Conservation (phyloP, 73 alveolate genomes). For the Tetrahymena thermophila region DNA sequence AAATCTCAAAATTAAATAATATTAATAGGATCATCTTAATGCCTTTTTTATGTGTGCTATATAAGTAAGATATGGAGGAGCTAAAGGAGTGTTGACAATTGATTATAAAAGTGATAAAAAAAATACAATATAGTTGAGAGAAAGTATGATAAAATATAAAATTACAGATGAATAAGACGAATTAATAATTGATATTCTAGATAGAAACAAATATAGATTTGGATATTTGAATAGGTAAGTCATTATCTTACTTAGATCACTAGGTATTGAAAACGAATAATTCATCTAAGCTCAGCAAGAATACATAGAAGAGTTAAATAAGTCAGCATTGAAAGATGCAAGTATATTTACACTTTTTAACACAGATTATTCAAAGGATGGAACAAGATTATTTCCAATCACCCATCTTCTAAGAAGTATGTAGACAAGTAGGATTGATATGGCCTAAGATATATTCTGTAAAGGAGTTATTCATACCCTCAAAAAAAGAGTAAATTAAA, state of each 20-base stretch:
- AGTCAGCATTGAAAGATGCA: conserved; percentile 48
- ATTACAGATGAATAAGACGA: conserved; percentile 25
- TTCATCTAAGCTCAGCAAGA: conserved; percentile 48
- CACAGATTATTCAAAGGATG: conserved; percentile 8
- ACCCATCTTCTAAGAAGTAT: background rate
- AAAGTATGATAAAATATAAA: conserved; percentile 67
- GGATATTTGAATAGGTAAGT: conserved; percentile 81
- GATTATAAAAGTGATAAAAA: conserved; percentile 57
- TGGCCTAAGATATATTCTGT: background rate
- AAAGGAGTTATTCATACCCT: conserved; percentile 6
- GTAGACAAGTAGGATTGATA: background rate
- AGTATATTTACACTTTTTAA: conserved; percentile 7
- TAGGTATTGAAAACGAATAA: conserved; percentile 47
- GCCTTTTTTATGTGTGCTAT: conserved; percentile 59
- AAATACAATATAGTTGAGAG: conserved; percentile 60
- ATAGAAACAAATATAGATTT: conserved; percentile 59
- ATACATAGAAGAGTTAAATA: conserved; percentile 38
- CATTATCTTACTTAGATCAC: conserved; percentile 54
- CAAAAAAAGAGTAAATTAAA: conserved; percentile 10
- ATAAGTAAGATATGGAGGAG: conserved; percentile 72
- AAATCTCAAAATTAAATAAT: background rate
- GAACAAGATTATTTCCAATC: background rate
- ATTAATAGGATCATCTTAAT: conserved; percentile 1
- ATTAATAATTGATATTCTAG: conserved; percentile 57
- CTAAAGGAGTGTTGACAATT: conserved; percentile 74